phyloP scores from a whole-genome alignment of 2,329 filamentous ascomycete species.

The Nemania sp. region DNA sequence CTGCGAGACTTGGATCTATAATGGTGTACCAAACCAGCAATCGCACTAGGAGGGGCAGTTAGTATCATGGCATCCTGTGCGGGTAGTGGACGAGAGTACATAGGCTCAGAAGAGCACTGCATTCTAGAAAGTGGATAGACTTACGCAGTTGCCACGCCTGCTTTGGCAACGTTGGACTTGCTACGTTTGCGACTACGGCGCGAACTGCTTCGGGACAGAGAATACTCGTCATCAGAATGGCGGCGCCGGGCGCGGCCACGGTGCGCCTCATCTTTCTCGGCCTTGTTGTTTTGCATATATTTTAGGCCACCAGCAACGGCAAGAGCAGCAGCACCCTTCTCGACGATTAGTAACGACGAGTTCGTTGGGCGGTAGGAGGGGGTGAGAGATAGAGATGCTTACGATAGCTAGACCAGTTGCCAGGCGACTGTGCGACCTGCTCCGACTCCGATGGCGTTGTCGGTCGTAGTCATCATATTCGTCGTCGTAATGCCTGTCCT shows the following conservation, averaged over 20 bases:
- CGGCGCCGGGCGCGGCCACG: slow-evolving; percentile 61
- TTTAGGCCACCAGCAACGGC: slow-evolving; percentile 69
- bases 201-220: slow-evolving; percentile 50
- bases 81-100: background rate
- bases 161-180: slow-evolving; percentile 54
- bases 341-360: background rate
- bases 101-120: background rate
- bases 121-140: slow-evolving; percentile 18
- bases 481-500: slow-evolving; percentile 51
- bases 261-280: slow-evolving; percentile 61
- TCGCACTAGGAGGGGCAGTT: slow-evolving; percentile 45
- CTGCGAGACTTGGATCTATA: slow-evolving; percentile 55
- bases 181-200: slow-evolving; percentile 51
- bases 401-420: slow-evolving; percentile 67
- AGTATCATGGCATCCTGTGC: slow-evolving; percentile 14
- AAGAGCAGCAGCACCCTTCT: slow-evolving; percentile 58
- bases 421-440: slow-evolving; percentile 48
- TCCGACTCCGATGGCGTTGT: slow-evolving; percentile 44
- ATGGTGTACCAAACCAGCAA: slow-evolving; percentile 63
- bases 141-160: slow-evolving; percentile 57
- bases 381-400: slow-evolving; percentile 22
- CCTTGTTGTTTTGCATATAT: slow-evolving; percentile 64
- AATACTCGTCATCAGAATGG: slow-evolving; percentile 49
- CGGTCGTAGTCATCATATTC: slow-evolving; percentile 44
- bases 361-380: background rate